Conservation (phyloP, 345 rosid genomes). For the Citrus medica region DNA sequence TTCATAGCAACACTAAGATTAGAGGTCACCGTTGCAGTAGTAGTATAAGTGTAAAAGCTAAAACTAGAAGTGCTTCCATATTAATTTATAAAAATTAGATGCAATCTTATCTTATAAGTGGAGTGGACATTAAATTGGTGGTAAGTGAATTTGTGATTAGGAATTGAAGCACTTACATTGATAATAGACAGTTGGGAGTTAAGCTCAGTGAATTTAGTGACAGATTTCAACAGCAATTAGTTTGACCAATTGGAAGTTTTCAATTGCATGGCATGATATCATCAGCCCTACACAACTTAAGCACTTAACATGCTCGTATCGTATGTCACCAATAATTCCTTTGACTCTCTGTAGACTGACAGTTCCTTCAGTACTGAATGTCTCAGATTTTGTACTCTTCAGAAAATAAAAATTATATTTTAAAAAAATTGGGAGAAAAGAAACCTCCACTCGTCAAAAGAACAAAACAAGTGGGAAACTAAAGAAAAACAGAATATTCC, state of each 20-base stretch:
- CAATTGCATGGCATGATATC: neutral
- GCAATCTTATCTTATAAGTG: too few relatives aligned
- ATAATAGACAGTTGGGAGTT: conserved; percentile 21
- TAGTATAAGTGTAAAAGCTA: neutral
- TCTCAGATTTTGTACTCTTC: neutral
- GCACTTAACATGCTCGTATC: neutral
- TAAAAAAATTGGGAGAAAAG: neutral
- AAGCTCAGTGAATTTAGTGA: conserved; percentile 6
- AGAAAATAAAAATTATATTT: too few relatives aligned
- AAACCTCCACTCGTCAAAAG: neutral
- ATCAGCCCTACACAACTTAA: neutral
- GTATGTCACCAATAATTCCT: neutral
- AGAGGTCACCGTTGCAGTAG: neutral
- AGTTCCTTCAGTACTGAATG: neutral
- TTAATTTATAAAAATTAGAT: too few relatives aligned
- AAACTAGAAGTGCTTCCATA: too few relatives aligned
- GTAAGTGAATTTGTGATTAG: conserved; percentile 21
- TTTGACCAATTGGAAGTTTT: neutral
- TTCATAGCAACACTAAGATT: too few relatives aligned
- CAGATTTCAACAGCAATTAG: conserved; percentile 13
- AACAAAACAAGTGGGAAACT: neutral
- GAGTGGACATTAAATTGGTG: neutral
- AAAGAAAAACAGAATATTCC: neutral
- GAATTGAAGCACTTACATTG: conserved; percentile 11
- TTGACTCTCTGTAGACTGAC: neutral